Conservation (phyloP, 495 filamentous ascomycete genomes). For the Xylaria sp. region DNA sequence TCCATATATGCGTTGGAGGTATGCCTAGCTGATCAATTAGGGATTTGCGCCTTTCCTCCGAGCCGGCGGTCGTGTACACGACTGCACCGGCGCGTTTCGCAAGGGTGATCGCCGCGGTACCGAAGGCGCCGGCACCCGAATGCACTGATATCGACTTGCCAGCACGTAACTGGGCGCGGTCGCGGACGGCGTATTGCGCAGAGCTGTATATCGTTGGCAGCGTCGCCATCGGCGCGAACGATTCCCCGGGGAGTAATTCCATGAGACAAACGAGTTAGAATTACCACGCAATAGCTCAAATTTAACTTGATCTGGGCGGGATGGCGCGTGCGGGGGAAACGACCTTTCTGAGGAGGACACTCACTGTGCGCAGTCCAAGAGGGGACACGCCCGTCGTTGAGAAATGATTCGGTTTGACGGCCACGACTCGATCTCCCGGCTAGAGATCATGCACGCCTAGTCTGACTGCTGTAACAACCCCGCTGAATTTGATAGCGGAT, state of each 20-base stretch:
- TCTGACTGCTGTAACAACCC: constrained; percentile 24
- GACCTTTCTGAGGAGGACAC: not conserved
- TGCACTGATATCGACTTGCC: constrained; percentile 63
- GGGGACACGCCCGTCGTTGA: constrained; percentile 40
- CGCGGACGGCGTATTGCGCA: constrained; percentile 53
- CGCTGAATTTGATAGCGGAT: constrained; percentile 25
- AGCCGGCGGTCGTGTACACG: constrained; percentile 59
- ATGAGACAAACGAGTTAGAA: not conserved
- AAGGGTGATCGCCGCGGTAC: constrained; percentile 56
- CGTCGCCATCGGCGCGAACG: constrained; percentile 35
- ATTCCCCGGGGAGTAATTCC: constrained; percentile 33
- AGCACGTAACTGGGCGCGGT: constrained; percentile 40
- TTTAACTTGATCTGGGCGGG: no score
- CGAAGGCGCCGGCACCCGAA: constrained; percentile 55
- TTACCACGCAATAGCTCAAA: no score
- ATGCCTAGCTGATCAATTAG: constrained; percentile 53
- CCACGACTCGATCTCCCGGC: constrained; percentile 47
- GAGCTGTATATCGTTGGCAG: constrained; percentile 56
- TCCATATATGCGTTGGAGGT: constrained; percentile 56
- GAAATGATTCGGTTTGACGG: constrained; percentile 43
- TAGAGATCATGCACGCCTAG: constrained; percentile 14
- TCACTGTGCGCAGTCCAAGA: constrained; percentile 37
- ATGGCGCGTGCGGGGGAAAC: not conserved
- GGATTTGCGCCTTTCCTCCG: constrained; percentile 47
- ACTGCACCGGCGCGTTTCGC: constrained; percentile 54